Percentiles rank a stretch among this genome's conserved stretches.
phyloP scores from a whole-genome alignment of 2,329 filamentous ascomycete species.

The Trichophaea hybrida region DNA sequence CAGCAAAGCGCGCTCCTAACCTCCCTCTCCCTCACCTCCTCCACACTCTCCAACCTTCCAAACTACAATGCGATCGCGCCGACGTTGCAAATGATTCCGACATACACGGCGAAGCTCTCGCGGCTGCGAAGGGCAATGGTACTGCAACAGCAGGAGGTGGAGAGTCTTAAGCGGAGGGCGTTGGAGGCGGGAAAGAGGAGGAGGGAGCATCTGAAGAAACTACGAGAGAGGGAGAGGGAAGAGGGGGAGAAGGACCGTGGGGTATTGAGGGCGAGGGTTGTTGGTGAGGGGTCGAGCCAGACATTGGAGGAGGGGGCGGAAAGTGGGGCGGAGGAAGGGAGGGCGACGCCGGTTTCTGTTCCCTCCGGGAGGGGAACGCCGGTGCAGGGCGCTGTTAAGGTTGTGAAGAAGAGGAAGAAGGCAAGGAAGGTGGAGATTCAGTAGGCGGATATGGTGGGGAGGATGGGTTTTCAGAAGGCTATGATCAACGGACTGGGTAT shows the following conservation, averaged over 20 bases:
- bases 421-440: constrained; percentile 19
- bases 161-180: constrained; percentile 16
- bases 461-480: not conserved
- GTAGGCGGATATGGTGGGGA: not conserved
- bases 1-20: constrained; percentile 18
- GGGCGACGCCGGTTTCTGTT: not conserved
- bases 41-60: constrained; percentile 15
- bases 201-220: constrained; percentile 9
- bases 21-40: constrained; percentile 14
- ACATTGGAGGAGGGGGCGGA: not conserved
- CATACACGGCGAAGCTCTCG: constrained; percentile 17
- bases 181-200: constrained; percentile 12
- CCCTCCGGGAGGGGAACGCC: constrained; percentile 2
- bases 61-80: constrained; percentile 16
- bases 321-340: not conserved
- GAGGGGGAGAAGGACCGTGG: constrained; percentile 19
- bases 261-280: constrained; percentile 13
- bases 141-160: constrained; percentile 13
- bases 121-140: constrained; percentile 17
- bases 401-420: constrained; percentile 22
- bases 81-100: constrained; percentile 15
- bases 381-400: constrained; percentile 7
- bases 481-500: not conserved
- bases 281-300: not conserved
- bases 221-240: constrained; percentile 11